phyloP scores from a whole-genome alignment of 176 grass and related monocot genomes.

The Microstegium vimineum region DNA sequence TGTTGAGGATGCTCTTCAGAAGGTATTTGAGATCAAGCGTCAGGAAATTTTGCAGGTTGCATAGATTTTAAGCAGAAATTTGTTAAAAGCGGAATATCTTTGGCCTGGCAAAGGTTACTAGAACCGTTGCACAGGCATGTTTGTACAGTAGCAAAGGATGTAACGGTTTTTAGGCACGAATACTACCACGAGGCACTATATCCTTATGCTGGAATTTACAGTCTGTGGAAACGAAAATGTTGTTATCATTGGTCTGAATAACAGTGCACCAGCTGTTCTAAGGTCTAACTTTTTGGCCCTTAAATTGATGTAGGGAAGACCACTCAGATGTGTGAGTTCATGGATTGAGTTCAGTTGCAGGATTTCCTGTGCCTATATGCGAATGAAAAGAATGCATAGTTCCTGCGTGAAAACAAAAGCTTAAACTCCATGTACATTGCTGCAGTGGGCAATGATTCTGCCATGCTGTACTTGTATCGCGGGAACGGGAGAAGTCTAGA shows the following conservation, averaged over 20 bases:
- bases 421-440: no score
- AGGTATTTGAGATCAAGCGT: conserved; percentile 86
- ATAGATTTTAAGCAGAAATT: conserved; percentile 24
- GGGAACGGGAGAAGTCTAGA: no score
- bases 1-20: conserved; percentile 72
- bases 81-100: background rate
- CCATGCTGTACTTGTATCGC: no score
- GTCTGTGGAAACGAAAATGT: background rate
- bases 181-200: background rate
- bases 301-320: background rate
- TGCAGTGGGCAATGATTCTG: no score
- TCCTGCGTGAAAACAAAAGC: conserved; percentile 1
- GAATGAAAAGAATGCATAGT: background rate
- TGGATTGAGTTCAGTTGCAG: conserved; percentile 12
- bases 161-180: conserved; percentile 14
- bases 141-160: conserved; percentile 45
- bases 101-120: conserved; percentile 28
- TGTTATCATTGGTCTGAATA: conserved; percentile 15
- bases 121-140: conserved; percentile 3
- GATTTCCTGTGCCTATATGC: background rate
- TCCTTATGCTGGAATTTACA: conserved; percentile 20
- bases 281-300: background rate
- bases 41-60: conserved; percentile 65
- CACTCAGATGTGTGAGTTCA: background rate
- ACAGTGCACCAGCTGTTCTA: conserved; percentile 5